Percentiles rank a stretch among this genome's conserved stretches.
These are phyloP conservation scores for Metarhizium sp. DNA, from an alignment of 2,329 filamentous ascomycete species.

Conservation along the genomic window DNA sequence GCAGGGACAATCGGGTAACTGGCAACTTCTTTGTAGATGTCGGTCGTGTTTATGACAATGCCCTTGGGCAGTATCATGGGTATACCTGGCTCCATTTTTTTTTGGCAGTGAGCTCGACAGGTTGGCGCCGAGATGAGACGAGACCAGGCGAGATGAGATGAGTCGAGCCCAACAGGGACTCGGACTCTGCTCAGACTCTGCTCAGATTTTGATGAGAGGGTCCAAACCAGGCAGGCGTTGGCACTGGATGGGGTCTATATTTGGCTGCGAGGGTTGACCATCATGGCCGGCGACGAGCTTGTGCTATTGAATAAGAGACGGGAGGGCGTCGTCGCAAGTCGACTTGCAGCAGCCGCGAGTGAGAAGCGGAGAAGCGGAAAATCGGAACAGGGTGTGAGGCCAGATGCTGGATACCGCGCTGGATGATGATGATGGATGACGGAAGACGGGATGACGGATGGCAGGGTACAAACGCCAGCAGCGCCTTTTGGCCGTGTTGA, in stretches of 20 bases:
- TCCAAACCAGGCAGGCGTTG: not conserved
- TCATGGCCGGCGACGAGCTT: not conserved
- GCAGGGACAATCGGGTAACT: conserved; percentile 38
- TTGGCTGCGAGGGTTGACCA: not conserved
- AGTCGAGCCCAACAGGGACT: not conserved
- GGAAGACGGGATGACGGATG: too few relatives aligned
- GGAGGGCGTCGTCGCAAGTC: not conserved
- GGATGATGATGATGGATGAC: not conserved
- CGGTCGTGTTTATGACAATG: conserved; percentile 43
- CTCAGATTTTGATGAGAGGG: not conserved
- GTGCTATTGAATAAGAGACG: not conserved
- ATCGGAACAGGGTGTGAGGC: not conserved
- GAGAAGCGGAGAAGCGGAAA: not conserved
- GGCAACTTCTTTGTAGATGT: conserved; percentile 45
- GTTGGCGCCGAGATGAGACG: not conserved
- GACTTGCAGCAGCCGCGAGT: not conserved
- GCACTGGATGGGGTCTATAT: conserved; percentile 1
- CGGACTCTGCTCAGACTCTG: not conserved
- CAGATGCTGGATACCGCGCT: not conserved
- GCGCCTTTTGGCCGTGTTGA: not conserved
- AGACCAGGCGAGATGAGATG: not conserved
- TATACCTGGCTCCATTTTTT: conserved; percentile 24
- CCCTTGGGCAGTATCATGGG: conserved; percentile 45
- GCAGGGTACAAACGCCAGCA: not conserved
- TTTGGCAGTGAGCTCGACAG: not conserved